A percentile compares a stretch with the other conserved stretches of the same genome.
These are phyloP conservation scores for Exophiala xenobiotica DNA, from an alignment of 2,329 filamentous ascomycete species.

Conservation along the genomic window DNA sequence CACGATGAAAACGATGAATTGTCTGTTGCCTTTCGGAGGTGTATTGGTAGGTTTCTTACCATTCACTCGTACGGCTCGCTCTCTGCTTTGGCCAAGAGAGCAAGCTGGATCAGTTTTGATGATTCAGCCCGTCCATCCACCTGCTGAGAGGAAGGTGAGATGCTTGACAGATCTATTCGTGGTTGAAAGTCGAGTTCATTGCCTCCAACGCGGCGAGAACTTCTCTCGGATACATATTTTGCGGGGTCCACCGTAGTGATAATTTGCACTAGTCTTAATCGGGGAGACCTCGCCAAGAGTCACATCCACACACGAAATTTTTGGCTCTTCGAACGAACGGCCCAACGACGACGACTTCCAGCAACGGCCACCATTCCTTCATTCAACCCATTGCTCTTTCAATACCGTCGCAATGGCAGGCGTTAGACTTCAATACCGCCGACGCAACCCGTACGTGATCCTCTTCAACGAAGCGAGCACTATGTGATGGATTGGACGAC, in stretches of 20 bases:
- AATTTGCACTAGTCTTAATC: conserved; percentile 6
- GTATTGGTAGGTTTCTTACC: conserved; percentile 27
- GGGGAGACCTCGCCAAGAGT: conserved; percentile 11
- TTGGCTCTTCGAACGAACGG: conserved; percentile 2
- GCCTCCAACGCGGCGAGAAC: neutral
- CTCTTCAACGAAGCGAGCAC: neutral
- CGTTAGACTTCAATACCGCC: conserved; percentile 56
- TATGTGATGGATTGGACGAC: neutral
- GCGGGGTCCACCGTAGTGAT: conserved; percentile 5
- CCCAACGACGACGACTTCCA: conserved; percentile 13
- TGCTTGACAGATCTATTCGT: too few relatives aligned
- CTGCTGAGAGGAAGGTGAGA: too few relatives aligned
- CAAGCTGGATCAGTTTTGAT: conserved; percentile 2
- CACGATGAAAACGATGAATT: conserved; percentile 27
- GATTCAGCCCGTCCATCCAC: conserved; percentile 8
- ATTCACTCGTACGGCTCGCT: conserved; percentile 18
- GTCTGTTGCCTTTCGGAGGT: conserved; percentile 6
- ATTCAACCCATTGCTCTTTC: conserved; percentile 9
- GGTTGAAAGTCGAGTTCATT: neutral
- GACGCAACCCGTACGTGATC: conserved; percentile 72
- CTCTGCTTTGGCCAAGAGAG: conserved; percentile 15
- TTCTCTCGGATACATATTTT: conserved; percentile 9
- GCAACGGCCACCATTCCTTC: conserved; percentile 13
- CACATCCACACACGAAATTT: conserved; percentile 11
- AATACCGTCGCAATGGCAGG: conserved; percentile 32